Conservation (phyloP, 305 asterid species). For the Fraxinus greggii region DNA sequence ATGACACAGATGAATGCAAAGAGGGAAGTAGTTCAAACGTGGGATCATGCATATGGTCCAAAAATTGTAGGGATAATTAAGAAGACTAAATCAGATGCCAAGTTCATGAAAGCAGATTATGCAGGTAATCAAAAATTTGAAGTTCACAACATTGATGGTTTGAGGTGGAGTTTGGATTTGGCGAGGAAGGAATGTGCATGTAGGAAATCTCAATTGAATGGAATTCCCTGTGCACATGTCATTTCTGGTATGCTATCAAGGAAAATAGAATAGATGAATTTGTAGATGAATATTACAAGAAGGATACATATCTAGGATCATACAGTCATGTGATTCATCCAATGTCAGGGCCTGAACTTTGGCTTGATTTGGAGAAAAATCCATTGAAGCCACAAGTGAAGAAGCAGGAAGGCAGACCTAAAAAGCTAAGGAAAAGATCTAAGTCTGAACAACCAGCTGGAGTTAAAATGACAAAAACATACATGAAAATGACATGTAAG, state of each 20-base stretch:
- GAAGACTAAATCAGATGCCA: background rate
- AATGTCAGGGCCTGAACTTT: background rate
- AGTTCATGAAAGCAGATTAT: background rate
- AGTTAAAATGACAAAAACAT: background rate
- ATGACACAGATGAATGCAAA: background rate
- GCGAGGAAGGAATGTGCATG: background rate
- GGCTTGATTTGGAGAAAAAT: background rate
- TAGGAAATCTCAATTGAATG: background rate
- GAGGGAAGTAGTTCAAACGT: background rate
- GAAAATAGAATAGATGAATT: background rate
- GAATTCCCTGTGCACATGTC: background rate
- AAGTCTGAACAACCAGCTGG: background rate
- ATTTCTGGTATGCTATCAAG: background rate
- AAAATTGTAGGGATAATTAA: background rate
- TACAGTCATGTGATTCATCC: background rate
- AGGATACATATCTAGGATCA: background rate
- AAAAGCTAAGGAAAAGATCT: too few relatives aligned
- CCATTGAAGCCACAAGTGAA: background rate
- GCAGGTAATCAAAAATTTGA: background rate
- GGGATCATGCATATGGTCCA: background rate
- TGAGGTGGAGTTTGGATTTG: background rate
- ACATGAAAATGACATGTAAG: background rate
- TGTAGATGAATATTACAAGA: background rate
- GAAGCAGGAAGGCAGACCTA: too few relatives aligned
- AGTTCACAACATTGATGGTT: background rate